A percentile compares a stretch with the other conserved stretches of the same genome.
phyloP scores from a whole-genome alignment of 2,329 filamentous ascomycete species.

The Colletotrichum lentis region DNA sequence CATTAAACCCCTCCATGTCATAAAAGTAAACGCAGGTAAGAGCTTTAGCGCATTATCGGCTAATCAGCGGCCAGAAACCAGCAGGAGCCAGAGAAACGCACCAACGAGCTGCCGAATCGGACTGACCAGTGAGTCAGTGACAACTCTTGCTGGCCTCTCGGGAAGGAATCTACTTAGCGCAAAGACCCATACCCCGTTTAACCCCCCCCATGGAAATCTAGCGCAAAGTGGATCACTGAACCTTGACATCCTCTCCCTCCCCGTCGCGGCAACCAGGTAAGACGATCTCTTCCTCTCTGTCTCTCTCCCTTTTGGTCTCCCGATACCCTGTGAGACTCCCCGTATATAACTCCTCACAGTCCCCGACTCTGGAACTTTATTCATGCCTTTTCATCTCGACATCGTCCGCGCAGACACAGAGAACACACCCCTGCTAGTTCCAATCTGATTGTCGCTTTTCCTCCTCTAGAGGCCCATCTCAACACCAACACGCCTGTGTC shows the following conservation, averaged over 20 bases:
- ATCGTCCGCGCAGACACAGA: background rate
- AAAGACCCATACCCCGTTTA: background rate
- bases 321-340: conserved; percentile 8
- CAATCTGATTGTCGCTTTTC: background rate
- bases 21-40: conserved; percentile 52
- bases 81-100: background rate
- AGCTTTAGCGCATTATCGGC: conserved; percentile 48
- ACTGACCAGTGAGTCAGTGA: background rate
- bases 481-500: background rate
- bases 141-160: conserved; percentile 21
- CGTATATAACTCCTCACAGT: conserved; percentile 16
- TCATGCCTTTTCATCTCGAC: conserved; percentile 4
- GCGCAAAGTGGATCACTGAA: conserved; percentile 18
- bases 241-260: background rate
- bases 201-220: conserved; percentile 28
- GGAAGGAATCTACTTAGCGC: conserved; percentile 25
- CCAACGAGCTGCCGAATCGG: conserved; percentile 2
- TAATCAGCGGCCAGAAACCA: background rate
- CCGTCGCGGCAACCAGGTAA: background rate
- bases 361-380: background rate
- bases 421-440: conserved; percentile 2
- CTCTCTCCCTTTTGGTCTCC: too few relatives aligned
- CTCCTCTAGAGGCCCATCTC: background rate
- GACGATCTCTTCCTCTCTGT: conserved; percentile 3
- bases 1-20: conserved; percentile 51